These are phyloP conservation scores for Sergeia podlipaevii DNA, from an alignment of 208 protist genomes.

Conservation along the genomic window DNA sequence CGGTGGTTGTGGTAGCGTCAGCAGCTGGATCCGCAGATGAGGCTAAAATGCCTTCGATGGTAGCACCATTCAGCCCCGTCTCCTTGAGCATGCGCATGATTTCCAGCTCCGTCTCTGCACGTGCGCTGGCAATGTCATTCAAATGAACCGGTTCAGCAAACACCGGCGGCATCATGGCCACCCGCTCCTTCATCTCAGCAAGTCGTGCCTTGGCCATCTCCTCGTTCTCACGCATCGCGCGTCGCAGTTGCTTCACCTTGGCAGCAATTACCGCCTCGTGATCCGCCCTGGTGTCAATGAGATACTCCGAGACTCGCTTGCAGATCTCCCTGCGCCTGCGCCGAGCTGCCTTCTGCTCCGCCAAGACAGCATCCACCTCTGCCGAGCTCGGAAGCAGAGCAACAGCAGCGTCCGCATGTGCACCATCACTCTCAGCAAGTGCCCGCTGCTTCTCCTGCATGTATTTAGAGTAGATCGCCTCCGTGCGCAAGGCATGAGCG, in stretches of 20 bases:
- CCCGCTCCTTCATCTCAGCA: slow-evolving; percentile 59
- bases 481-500: slow-evolving; percentile 70
- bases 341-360: slow-evolving; percentile 2
- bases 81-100: slow-evolving; percentile 67
- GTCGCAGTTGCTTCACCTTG: slow-evolving; percentile 62
- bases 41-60: slow-evolving; percentile 49
- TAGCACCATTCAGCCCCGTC: slow-evolving; percentile 48
- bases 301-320: slow-evolving; percentile 56
- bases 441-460: slow-evolving; percentile 26
- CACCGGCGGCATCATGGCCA: slow-evolving; percentile 74
- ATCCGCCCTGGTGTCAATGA: slow-evolving; percentile 28
- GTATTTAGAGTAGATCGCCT: slow-evolving; percentile 65
- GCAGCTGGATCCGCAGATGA: background rate
- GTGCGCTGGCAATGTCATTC: slow-evolving; percentile 52
- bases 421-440: slow-evolving; percentile 14
- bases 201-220: slow-evolving; percentile 38
- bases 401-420: slow-evolving; percentile 18
- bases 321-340: slow-evolving; percentile 51
- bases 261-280: slow-evolving; percentile 45
- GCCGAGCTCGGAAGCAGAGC: background rate
- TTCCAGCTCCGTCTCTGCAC: slow-evolving; percentile 58
- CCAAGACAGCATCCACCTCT: slow-evolving; percentile 5
- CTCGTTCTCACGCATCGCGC: slow-evolving; percentile 45
- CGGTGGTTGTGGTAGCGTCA: slow-evolving; percentile 1
- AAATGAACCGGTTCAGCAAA: slow-evolving; percentile 76